A percentile compares a stretch with the other conserved stretches of the same genome.
phyloP scores from a whole-genome alignment of 768 basidiomycete genomes.

The Naganishia kalamii region DNA sequence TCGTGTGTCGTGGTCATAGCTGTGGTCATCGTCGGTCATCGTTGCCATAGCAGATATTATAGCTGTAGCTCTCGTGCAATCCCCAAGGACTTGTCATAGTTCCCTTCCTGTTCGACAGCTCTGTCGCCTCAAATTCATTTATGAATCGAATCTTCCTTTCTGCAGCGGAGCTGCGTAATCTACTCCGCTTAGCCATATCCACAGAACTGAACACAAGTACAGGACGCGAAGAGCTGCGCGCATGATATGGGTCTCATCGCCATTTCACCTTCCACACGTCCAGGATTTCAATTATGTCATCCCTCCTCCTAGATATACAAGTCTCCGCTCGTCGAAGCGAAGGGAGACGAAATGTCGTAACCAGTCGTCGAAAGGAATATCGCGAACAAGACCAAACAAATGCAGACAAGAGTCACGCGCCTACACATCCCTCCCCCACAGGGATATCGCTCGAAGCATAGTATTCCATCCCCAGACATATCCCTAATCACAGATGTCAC shows the following conservation, averaged over 20 bases:
- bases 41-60: too few relatives aligned
- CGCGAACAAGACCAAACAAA: not conserved
- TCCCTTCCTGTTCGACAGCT: too few relatives aligned
- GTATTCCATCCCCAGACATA: slow-evolving; percentile 16
- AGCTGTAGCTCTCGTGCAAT: too few relatives aligned
- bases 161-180: too few relatives aligned
- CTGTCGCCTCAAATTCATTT: too few relatives aligned
- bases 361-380: slow-evolving; percentile 11
- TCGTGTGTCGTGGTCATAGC: too few relatives aligned
- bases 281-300: not conserved
- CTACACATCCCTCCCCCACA: not conserved
- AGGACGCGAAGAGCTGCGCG: not conserved
- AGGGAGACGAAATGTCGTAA: not conserved
- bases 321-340: slow-evolving; percentile 10
- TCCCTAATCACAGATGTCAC: slow-evolving; percentile 15
- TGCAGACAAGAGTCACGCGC: not conserved
- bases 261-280: too few relatives aligned
- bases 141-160: too few relatives aligned
- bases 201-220: not conserved
- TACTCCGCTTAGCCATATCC: too few relatives aligned
- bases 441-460: slow-evolving; percentile 10
- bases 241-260: not conserved
- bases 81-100: too few relatives aligned
- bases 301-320: slow-evolving; percentile 13
- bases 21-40: too few relatives aligned